These are phyloP conservation scores for Madurella fahalii DNA, from an alignment of 2,329 filamentous ascomycete genomes.

Conservation along the genomic window DNA sequence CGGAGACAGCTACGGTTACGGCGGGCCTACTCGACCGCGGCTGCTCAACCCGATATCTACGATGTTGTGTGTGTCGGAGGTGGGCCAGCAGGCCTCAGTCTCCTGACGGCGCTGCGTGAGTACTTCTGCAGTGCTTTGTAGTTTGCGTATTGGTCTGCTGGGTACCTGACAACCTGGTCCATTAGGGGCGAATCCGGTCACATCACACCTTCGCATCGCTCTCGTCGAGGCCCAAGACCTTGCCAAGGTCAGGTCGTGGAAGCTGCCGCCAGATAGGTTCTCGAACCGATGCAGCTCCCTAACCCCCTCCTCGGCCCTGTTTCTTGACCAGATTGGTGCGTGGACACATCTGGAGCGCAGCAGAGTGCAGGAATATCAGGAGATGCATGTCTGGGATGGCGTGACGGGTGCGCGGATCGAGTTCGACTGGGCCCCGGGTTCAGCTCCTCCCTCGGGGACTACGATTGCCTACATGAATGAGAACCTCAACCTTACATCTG, in stretches of 20 bases:
- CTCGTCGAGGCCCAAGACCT: slow-evolving; percentile 89
- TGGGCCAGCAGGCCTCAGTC: slow-evolving; percentile 81
- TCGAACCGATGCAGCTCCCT: slow-evolving; percentile 96
- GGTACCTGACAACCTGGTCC: slow-evolving; percentile 3
- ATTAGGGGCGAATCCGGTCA: slow-evolving; percentile 68
- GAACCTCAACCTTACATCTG: slow-evolving; percentile 83
- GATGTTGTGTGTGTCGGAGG: slow-evolving; percentile 91
- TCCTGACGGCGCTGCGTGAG: slow-evolving; percentile 72
- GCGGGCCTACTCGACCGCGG: slow-evolving; percentile 41
- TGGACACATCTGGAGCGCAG: slow-evolving; percentile 72
- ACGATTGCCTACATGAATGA: slow-evolving; percentile 96
- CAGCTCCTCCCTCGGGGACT: slow-evolving; percentile 40
- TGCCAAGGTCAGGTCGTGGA: slow-evolving; percentile 61
- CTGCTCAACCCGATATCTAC: slow-evolving; percentile 65
- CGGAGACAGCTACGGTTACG: slow-evolving; percentile 35
- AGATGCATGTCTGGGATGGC: slow-evolving; percentile 99
- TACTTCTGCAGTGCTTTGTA: slow-evolving; percentile 4
- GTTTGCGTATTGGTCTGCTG: not conserved
- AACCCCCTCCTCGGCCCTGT: slow-evolving; percentile 81
- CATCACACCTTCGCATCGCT: slow-evolving; percentile 74
- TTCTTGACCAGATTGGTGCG: slow-evolving; percentile 76
- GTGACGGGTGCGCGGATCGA: slow-evolving; percentile 81
- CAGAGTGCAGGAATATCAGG: slow-evolving; percentile 81
- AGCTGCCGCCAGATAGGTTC: slow-evolving; percentile 63
- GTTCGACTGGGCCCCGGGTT: slow-evolving; percentile 66